Percentiles rank a stretch among this genome's conserved stretches.
Evolutionary conservation across 768 basidiomycete genomes (phyloP).

Genomic region (Suillus fuscotomentosus): DNA sequence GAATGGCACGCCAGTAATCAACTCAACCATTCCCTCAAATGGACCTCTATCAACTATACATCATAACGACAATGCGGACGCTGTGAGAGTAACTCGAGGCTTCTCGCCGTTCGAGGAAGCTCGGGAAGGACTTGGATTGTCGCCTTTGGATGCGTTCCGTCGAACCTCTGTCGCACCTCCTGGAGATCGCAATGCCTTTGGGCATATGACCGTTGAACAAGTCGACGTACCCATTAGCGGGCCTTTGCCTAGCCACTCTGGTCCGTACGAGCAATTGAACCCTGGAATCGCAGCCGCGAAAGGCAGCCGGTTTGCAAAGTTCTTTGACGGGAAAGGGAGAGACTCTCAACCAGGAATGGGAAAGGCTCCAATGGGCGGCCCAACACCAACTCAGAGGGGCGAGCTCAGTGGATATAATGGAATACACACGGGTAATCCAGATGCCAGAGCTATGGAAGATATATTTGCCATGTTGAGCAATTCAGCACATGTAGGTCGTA

Average conservation of each 20-base stretch:
- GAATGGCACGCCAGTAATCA: constrained; percentile 15
- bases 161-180: constrained; percentile 17
- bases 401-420: constrained; percentile 40
- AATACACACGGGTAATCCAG: constrained; percentile 38
- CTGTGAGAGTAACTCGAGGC: constrained; percentile 23
- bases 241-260: constrained; percentile 14
- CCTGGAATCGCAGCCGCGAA: constrained; percentile 54
- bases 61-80: constrained; percentile 10
- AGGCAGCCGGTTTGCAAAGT: constrained; percentile 85
- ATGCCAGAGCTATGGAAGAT: constrained; percentile 71
- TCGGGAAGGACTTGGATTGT: constrained; percentile 12
- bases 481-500: constrained; percentile 62
- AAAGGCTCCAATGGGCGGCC: constrained; percentile 38
- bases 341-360: constrained; percentile 36
- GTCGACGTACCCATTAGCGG: constrained; percentile 16
- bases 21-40: constrained; percentile 2
- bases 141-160: constrained; percentile 18
- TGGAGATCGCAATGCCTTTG: constrained; percentile 23
- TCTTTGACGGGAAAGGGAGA: constrained; percentile 73
- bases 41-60: background rate
- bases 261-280: constrained; percentile 30
- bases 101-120: constrained; percentile 62
- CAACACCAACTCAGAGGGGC: constrained; percentile 49
- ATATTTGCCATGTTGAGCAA: constrained; percentile 79
- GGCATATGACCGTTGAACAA: constrained; percentile 19